Conservation (phyloP, 1,139 yeast species). For the Taphrina communis region DNA sequence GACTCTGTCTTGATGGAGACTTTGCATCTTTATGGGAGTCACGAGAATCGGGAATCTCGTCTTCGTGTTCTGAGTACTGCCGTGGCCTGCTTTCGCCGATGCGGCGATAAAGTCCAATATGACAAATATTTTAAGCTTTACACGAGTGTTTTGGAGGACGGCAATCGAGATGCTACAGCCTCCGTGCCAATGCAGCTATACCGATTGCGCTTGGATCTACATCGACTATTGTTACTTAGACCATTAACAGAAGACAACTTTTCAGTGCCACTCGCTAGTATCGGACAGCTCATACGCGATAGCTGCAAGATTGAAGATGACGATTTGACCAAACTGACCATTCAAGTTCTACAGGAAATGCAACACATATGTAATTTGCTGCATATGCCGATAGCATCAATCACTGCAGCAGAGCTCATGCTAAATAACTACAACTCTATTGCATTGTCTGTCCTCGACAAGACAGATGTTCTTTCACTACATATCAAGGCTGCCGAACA, state of each 20-base stretch:
- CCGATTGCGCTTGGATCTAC: background rate
- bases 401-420: background rate
- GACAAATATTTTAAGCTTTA: background rate
- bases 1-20: background rate
- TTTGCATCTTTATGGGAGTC: background rate
- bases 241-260: background rate
- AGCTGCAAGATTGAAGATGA: background rate
- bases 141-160: background rate
- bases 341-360: constrained; percentile 11
- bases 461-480: background rate
- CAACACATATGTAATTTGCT: background rate
- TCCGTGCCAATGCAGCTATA: background rate
- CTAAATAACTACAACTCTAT: background rate
- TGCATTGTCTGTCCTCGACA: background rate
- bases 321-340: background rate
- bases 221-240: background rate
- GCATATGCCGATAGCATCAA: background rate
- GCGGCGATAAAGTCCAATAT: background rate
- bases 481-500: background rate
- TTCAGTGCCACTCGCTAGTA: background rate
- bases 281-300: background rate
- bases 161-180: background rate
- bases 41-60: background rate
- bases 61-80: background rate
- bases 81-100: background rate